phyloP scores from a whole-genome alignment of 768 basidiomycete genomes.

The Holtermannia corniformis region DNA sequence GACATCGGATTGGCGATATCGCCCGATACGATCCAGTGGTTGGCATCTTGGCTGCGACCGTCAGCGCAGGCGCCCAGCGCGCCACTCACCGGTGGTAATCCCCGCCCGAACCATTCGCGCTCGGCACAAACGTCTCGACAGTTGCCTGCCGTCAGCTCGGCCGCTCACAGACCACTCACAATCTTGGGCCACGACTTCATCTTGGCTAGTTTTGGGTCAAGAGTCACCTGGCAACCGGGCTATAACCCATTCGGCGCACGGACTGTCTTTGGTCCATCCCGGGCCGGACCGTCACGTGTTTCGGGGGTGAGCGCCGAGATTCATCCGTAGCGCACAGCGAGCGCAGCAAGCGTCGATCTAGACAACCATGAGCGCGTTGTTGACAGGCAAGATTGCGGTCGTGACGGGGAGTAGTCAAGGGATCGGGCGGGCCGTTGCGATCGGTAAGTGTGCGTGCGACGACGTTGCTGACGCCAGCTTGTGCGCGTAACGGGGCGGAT shows the following conservation, averaged over 20 bases:
- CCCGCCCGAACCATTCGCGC: conserved; percentile 40
- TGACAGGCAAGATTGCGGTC: conserved; percentile 52
- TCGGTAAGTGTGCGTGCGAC: conserved; percentile 42
- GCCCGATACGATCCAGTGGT: conserved; percentile 42
- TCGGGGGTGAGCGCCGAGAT: too few species aligned
- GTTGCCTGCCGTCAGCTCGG: conserved; percentile 14
- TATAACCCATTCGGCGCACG: too few species aligned
- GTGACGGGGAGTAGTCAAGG: conserved; percentile 68
- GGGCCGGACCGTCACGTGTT: too few species aligned
- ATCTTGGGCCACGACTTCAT: background rate
- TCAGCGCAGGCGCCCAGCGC: background rate
- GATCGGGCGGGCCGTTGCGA: conserved; percentile 61
- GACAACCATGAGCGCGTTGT: too few species aligned
- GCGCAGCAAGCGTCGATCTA: too few species aligned
- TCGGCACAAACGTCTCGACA: conserved; percentile 43
- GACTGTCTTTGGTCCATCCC: too few species aligned
- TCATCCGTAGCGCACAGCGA: too few species aligned
- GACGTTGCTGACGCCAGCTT: conserved; percentile 22
- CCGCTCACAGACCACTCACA: background rate
- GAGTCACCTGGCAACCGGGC: too few species aligned
- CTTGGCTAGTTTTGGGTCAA: too few species aligned
- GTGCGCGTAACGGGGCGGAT: conserved; percentile 58
- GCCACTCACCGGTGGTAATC: conserved; percentile 39
- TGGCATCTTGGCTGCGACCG: conserved; percentile 20
- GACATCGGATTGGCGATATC: conserved; percentile 43